Percentiles rank a stretch among this genome's conserved stretches.
phyloP scores from a whole-genome alignment of 148 eudicot species.

The Rheum nobile region DNA sequence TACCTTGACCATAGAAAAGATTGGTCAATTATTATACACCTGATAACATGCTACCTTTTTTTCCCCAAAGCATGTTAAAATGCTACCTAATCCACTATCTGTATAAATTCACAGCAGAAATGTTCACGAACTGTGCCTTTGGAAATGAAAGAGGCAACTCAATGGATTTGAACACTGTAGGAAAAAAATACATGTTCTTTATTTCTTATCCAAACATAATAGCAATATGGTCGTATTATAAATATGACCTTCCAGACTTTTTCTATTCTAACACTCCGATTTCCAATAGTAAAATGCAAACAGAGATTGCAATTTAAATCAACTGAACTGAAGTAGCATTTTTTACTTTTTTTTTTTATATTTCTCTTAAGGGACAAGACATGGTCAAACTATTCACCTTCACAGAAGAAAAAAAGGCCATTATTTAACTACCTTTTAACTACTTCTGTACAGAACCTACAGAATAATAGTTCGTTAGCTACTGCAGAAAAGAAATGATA shows the following conservation, averaged over 20 bases:
- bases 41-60: neutral
- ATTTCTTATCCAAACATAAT: neutral
- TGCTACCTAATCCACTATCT: neutral
- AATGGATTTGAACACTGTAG: neutral
- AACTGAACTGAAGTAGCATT: neutral
- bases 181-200: neutral
- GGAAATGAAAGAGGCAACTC: neutral
- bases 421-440: neutral
- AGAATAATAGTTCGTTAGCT: neutral
- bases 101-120: neutral
- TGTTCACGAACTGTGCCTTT: neutral
- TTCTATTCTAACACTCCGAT: neutral
- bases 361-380: neutral
- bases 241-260: neutral
- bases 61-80: neutral
- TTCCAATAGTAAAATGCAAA: neutral
- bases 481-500: neutral
- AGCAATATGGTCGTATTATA: neutral
- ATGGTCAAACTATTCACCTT: neutral
- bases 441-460: neutral
- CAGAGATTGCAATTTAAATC: neutral
- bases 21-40: neutral
- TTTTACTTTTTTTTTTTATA: neutral
- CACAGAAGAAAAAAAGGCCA: neutral
- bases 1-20: slow-evolving; percentile 33